Percentiles rank a stretch among this genome's conserved stretches.
Conservation (phyloP, 371 early-diverging fungal genomes). For the Mucor indicus region DNA sequence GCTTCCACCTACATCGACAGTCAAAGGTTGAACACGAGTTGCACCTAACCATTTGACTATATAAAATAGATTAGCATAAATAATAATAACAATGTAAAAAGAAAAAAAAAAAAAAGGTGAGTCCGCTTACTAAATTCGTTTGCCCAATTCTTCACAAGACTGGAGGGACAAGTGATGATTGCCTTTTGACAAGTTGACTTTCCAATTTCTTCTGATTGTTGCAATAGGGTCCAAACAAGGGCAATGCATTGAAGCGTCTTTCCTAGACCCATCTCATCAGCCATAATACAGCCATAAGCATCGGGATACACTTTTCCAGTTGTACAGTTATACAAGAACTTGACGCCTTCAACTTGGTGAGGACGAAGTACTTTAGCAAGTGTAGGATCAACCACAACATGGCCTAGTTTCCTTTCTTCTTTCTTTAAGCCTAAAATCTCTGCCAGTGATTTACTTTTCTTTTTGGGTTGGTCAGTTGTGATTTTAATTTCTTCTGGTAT, state of each 20-base stretch:
- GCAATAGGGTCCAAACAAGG: slow-evolving; percentile 90
- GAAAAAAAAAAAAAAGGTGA: background rate
- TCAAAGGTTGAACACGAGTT: slow-evolving; percentile 73
- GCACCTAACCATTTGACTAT: slow-evolving; percentile 90
- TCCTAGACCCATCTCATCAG: slow-evolving; percentile 98
- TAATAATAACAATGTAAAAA: background rate
- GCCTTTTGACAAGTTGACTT: slow-evolving; percentile 93
- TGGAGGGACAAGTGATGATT: slow-evolving; percentile 81
- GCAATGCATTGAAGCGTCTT: slow-evolving; percentile 94
- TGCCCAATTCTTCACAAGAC: slow-evolving; percentile 85
- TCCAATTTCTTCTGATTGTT: slow-evolving; percentile 84
- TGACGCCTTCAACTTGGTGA: slow-evolving; percentile 92
- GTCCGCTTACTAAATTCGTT: slow-evolving; percentile 65
- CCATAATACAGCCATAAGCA: slow-evolving; percentile 89
- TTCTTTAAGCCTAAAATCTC: slow-evolving; percentile 56
- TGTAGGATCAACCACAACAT: slow-evolving; percentile 81
- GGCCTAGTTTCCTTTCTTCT: slow-evolving; percentile 48
- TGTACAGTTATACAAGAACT: slow-evolving; percentile 89
- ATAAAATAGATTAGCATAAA: background rate
- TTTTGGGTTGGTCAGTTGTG: slow-evolving; percentile 27
- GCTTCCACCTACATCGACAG: slow-evolving; percentile 80
- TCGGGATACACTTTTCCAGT: slow-evolving; percentile 71
- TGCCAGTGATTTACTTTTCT: slow-evolving; percentile 35
- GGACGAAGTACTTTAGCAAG: slow-evolving; percentile 86
- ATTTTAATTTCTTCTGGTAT: slow-evolving; percentile 32